These are phyloP conservation scores for Ustilago cynodontis DNA, from an alignment of 1,284 basidiomycete species.

Conservation along the genomic window DNA sequence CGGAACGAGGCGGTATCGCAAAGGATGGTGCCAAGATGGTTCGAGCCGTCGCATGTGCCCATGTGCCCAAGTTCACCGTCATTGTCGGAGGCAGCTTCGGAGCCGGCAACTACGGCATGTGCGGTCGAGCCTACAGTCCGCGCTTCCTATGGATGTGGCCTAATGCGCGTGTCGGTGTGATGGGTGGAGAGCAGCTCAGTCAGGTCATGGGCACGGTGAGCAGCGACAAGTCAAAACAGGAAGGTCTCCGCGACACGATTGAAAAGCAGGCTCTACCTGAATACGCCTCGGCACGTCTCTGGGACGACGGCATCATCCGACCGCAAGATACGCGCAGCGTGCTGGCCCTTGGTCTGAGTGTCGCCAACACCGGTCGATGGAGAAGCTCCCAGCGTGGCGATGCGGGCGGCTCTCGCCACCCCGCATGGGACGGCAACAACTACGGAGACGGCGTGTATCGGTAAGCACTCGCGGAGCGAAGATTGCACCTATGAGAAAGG, in stretches of 20 bases:
- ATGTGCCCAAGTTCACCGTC: conserved; percentile 93
- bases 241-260: conserved; percentile 80
- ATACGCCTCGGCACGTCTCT: conserved; percentile 88
- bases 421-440: conserved; percentile 64
- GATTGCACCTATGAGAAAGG: background rate
- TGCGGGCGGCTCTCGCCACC: conserved; percentile 48
- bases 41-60: conserved; percentile 90
- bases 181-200: conserved; percentile 92
- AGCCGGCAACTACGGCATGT: conserved; percentile 83
- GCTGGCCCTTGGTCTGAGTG: conserved; percentile 83
- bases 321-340: conserved; percentile 91
- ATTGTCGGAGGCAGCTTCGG: conserved; percentile 95
- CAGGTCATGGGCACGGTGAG: conserved; percentile 92
- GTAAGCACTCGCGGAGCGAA: conserved; percentile 1
- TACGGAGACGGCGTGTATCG: conserved; percentile 56
- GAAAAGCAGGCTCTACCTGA: conserved; percentile 86
- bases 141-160: conserved; percentile 99
- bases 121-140: conserved; percentile 80
- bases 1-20: conserved; percentile 92
- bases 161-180: conserved; percentile 93
- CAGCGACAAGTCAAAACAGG: conserved; percentile 48
- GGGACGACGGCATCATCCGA: conserved; percentile 94
- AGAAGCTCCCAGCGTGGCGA: conserved; percentile 49
- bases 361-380: conserved; percentile 73
- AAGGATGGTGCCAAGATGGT: conserved; percentile 99